Evolutionary conservation across 768 basidiomycete species (phyloP).

Genomic region (Steccherinum ochraceum): DNA sequence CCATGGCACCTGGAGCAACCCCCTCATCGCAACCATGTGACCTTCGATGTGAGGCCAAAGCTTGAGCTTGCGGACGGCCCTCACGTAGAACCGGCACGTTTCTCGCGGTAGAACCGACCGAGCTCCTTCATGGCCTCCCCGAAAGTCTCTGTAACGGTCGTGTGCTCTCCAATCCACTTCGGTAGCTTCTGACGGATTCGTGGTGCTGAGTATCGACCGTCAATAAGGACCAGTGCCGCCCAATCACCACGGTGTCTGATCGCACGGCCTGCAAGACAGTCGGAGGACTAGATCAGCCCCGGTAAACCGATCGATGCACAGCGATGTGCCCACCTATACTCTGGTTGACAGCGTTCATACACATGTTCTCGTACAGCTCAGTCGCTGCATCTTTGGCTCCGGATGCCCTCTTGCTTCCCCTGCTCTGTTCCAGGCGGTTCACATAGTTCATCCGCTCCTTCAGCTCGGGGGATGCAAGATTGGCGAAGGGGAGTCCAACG

Average conservation of each 20-base stretch:
- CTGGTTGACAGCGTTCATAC: conserved; percentile 94
- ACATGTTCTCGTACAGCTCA: conserved; percentile 87
- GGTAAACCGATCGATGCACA: not conserved
- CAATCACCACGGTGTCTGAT: conserved; percentile 90
- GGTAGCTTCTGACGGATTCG: conserved; percentile 80
- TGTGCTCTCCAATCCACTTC: conserved; percentile 72
- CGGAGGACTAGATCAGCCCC: not conserved
- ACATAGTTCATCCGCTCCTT: conserved; percentile 90
- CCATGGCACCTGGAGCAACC: too few relatives aligned
- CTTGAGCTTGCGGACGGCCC: too few relatives aligned
- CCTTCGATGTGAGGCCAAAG: too few relatives aligned
- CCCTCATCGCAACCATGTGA: too few relatives aligned
- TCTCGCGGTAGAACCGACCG: conserved; percentile 62
- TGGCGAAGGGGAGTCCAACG: conserved; percentile 90
- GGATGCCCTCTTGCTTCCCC: conserved; percentile 21
- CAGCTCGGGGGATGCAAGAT: conserved; percentile 84
- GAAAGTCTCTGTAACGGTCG: conserved; percentile 57
- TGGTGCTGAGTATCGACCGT: conserved; percentile 68
- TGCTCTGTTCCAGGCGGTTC: conserved; percentile 46
- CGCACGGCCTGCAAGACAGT: conserved; percentile 63
- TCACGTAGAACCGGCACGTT: too few relatives aligned
- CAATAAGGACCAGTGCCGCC: conserved; percentile 85
- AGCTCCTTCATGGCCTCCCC: conserved; percentile 66
- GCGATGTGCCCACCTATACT: conserved; percentile 67
- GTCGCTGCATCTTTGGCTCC: conserved; percentile 45